Evolutionary conservation across 208 protist genomes (phyloP).

Genomic region (Acanthamoeba castellanii): DNA sequence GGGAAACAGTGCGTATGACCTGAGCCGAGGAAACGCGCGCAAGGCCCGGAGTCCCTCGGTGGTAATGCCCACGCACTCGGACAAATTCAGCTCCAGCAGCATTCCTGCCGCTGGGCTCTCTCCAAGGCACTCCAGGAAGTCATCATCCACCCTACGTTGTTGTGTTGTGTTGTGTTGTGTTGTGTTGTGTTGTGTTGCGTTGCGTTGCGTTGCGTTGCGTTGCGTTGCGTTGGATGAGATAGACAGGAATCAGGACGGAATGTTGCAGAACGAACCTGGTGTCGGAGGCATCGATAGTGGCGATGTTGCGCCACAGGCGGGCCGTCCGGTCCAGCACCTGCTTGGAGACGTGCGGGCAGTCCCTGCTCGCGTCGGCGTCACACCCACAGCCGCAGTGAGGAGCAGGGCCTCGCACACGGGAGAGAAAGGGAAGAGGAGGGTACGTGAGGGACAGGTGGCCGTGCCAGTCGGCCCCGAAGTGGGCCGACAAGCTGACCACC

Average conservation of each 20-base stretch:
- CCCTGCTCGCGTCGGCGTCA: not conserved
- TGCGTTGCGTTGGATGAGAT: too few species aligned
- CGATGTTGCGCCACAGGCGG: not conserved
- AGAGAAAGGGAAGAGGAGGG: not conserved
- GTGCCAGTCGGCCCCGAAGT: not conserved
- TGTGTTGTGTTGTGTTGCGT: too few species aligned
- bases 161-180: too few species aligned
- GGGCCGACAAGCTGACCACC: not conserved
- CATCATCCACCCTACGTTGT: not conserved
- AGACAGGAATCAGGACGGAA: not conserved
- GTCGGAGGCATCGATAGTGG: not conserved
- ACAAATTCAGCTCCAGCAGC: not conserved
- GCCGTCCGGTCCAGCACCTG: not conserved
- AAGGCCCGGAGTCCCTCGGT: not conserved
- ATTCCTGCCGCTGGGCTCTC: not conserved
- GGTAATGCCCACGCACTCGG: not conserved
- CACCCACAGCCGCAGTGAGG: not conserved
- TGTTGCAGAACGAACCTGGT: not conserved
- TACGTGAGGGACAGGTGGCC: not conserved
- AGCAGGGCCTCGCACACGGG: not conserved
- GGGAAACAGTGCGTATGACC: not conserved
- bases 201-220: too few species aligned
- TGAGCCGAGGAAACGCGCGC: not conserved
- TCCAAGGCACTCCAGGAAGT: not conserved
- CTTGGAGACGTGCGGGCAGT: not conserved